Evolutionary conservation across 371 early-diverging fungal species (phyloP), one percentile per base, ranked within the genome.

Genomic region (Zancudomyces culisetae): DNA sequence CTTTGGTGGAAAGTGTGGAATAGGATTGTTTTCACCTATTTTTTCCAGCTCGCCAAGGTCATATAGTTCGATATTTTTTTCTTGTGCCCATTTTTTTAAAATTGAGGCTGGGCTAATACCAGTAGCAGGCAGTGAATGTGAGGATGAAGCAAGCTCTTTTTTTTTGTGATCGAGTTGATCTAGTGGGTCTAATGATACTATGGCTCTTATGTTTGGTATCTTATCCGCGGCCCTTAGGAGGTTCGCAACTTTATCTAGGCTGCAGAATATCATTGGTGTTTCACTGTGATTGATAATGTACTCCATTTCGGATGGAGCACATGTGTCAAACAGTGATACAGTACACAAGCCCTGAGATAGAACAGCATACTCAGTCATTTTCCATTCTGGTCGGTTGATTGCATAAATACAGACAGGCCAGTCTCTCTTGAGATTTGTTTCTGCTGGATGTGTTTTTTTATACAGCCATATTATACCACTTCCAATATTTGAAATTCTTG

Each of bases 261-360:
- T 77, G 20, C 79, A 75, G 27, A 92, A 64, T 19, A 90, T 65
- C 3, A 78, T 68, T 19, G 80, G 60, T 55, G 85, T 70, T 58
- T 86, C 82, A 4, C 81, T 71, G 35, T 85, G 83, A 43, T 74
- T 73, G 20, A 79, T 63, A 47, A 82, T 77, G 49, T 72, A 75
- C 55, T 72, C 69, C 18, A 83, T 75, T 0, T 79, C 76, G 8
- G 79, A 81, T 12, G 75, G 72, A 15, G 94, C 95, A n/a, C 93
- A 75, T 3, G 97, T 96, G 62, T 96, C 93, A 63, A 96, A 96
- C 29, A 99, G 72, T 1, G 97, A 91, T 2, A 93, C 91, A 13
- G 85, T 75, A 47, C 72, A 71, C 46, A 75, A 69, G 4, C 69
- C 62, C 51, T 66, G 73, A 54, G 72, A 64, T 61, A 79, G 79